phyloP scores from a whole-genome alignment of 2,329 filamentous ascomycete species.

The Neurospora sp. region DNA sequence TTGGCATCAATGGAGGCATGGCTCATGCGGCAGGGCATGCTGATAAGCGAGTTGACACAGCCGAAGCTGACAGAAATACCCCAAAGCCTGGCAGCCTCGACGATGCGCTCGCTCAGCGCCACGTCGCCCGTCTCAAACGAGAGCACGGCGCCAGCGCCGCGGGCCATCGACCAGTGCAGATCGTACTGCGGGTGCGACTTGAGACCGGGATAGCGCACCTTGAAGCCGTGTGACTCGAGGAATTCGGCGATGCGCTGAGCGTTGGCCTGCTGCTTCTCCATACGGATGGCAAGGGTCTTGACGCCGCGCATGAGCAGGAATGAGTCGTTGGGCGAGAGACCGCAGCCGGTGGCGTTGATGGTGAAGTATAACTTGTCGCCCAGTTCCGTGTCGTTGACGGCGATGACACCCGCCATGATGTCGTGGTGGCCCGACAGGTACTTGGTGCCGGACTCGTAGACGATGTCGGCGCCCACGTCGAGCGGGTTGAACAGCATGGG shows the following conservation, averaged over 20 bases:
- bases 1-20: slow-evolving; percentile 97
- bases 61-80: slow-evolving; percentile 96
- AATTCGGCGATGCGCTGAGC: slow-evolving; percentile 87
- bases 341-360: slow-evolving; percentile 93
- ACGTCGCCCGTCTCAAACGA: slow-evolving; percentile 93
- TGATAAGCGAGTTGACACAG: slow-evolving; percentile 96
- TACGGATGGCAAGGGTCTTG: slow-evolving; percentile 93
- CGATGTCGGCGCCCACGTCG: slow-evolving; percentile 87
- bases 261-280: slow-evolving; percentile 96
- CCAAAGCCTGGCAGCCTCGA: slow-evolving; percentile 85
- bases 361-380: slow-evolving; percentile 92
- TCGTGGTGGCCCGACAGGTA: slow-evolving; percentile 98
- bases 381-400: slow-evolving; percentile 70
- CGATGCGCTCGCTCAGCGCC: slow-evolving; percentile 76
- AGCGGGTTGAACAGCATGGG: slow-evolving; percentile 90
- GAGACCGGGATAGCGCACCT: slow-evolving; percentile 87
- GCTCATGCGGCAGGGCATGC: slow-evolving; percentile 99
- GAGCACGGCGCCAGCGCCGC: slow-evolving; percentile 86
- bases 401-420: slow-evolving; percentile 96
- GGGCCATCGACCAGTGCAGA: slow-evolving; percentile 89
- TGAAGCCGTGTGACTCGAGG: slow-evolving; percentile 83
- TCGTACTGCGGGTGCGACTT: slow-evolving; percentile 95
- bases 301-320: slow-evolving; percentile 92
- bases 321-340: slow-evolving; percentile 87
- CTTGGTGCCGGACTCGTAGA: slow-evolving; percentile 96